phyloP scores from a whole-genome alignment of 2,329 filamentous ascomycete genomes.

The Colletotrichum euphorbiae region DNA sequence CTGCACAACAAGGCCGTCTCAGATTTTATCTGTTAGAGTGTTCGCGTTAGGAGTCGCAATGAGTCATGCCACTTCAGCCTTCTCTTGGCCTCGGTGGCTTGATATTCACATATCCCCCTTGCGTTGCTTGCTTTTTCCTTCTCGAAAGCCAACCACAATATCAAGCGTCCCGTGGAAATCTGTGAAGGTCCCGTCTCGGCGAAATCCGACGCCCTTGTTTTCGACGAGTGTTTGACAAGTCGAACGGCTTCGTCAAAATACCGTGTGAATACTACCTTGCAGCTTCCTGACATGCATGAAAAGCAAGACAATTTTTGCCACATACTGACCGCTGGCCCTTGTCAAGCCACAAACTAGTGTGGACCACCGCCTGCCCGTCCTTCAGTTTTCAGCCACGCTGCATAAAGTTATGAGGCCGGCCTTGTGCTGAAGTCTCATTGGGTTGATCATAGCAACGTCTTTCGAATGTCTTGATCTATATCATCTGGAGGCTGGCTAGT shows the following conservation, averaged over 20 bases:
- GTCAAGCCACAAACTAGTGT: constrained; percentile 18
- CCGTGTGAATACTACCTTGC: background rate
- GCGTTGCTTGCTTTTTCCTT: constrained; percentile 10
- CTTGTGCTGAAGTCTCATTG: constrained; percentile 2
- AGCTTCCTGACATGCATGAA: background rate
- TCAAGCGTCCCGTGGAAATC: constrained; percentile 24
- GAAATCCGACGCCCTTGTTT: background rate
- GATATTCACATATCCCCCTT: background rate
- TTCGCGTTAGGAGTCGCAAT: background rate
- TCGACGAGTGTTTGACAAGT: background rate
- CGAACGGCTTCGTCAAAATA: background rate
- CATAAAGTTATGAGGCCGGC: constrained; percentile 21
- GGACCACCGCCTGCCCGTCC: constrained; percentile 3
- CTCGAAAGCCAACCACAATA: constrained; percentile 7
- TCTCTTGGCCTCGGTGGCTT: constrained; percentile 12
- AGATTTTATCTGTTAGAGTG: background rate
- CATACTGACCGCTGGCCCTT: constrained; percentile 17
- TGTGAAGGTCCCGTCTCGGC: background rate
- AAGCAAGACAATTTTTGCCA: constrained; percentile 17
- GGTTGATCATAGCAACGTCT: constrained; percentile 32
- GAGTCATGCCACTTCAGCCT: constrained; percentile 4
- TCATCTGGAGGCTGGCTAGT: constrained; percentile 41
- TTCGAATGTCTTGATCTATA: constrained; percentile 45
- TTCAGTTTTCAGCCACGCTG: constrained; percentile 40
- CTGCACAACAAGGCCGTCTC: background rate